Evolutionary conservation across 2,329 filamentous ascomycete genomes (phyloP).

Genomic region (Capronia epimyces): DNA sequence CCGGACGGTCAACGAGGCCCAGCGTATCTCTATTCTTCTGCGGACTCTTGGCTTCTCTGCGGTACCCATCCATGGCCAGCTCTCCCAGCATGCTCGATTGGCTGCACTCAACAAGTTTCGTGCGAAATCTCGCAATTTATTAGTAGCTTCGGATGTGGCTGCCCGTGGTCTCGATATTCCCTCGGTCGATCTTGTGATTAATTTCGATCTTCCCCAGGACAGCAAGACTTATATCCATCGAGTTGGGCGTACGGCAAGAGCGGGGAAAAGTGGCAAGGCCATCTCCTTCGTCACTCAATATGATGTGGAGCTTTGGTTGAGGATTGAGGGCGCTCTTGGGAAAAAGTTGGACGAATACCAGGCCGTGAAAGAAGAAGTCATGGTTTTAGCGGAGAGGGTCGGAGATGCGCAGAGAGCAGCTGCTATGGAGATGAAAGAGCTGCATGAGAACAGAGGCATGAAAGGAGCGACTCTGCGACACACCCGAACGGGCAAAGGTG

Average conservation of each 20-base stretch:
- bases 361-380: conserved; percentile 72
- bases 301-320: conserved; percentile 70
- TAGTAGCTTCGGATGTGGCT: conserved; percentile 87
- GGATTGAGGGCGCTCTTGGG: conserved; percentile 77
- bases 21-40: conserved; percentile 76
- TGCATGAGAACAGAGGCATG: conserved; percentile 56
- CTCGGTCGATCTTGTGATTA: conserved; percentile 76
- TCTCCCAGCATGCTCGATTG: conserved; percentile 79
- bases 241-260: conserved; percentile 79
- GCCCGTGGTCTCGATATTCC: conserved; percentile 88
- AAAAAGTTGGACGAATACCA: conserved; percentile 67
- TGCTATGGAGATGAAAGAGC: conserved; percentile 71
- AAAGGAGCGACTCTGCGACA: conserved; percentile 41
- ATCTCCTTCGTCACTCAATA: conserved; percentile 81
- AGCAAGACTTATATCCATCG: conserved; percentile 88
- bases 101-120: conserved; percentile 89
- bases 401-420: conserved; percentile 77
- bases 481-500: conserved; percentile 39
- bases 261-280: conserved; percentile 76
- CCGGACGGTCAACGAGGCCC: conserved; percentile 83
- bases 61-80: conserved; percentile 86
- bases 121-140: conserved; percentile 69
- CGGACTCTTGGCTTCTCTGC: conserved; percentile 81
- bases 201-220: conserved; percentile 76
- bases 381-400: conserved; percentile 70